Evolutionary conservation across 139 green algal genomes (phyloP), one percentile per base, ranked within the genome.

Genomic region (Zygnema circumcarinatum): DNA sequence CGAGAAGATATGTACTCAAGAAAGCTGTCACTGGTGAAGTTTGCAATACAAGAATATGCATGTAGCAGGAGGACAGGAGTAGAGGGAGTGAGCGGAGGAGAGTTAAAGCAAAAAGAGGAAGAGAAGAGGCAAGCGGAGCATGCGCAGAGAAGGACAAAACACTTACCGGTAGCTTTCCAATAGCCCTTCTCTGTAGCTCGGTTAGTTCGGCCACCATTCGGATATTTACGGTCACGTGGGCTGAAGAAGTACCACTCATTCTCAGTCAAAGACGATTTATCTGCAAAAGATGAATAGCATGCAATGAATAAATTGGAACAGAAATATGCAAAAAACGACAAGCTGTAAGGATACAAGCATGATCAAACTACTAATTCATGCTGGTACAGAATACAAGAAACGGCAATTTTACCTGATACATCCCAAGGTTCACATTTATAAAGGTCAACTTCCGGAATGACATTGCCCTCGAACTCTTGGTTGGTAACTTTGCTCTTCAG

Each of bases 241-340:
- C 38, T 87, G 56, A 82, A 87, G 35, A 87, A 87, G 67, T 76
- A 87, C 81, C 81, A 87, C 67, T 87, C 81, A 35, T 83, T 68
- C 29, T 86, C 67, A 1, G 74, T 56, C 56, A 87, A 33, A 32
- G 68, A 79, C 7, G 81, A 87, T 56, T 85, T 78, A 22, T 78
- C 69, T 78, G 69, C 11, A 78, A 78, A 78, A 16, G 11, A 41
- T 22, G 16, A 78, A 39, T 52, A 29, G 29, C 25, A 29, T 72
- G 54, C 25, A 72, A 72, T 29, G 54, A 72, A 29, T 72, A 72
- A 72, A 72, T 33, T 72, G 54, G 29, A 72, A 72, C 54, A 72
- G 25, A 72, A 72, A 72, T 72, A 29, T 72, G n/a, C n/a, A n/a
- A n/a, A n/a, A n/a, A n/a, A n/a, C n/a, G n/a, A n/a, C n/a, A n/a